These are phyloP conservation scores for Flaveria robusta DNA, from an alignment of 129 eudicot species.

Conservation along the genomic window DNA sequence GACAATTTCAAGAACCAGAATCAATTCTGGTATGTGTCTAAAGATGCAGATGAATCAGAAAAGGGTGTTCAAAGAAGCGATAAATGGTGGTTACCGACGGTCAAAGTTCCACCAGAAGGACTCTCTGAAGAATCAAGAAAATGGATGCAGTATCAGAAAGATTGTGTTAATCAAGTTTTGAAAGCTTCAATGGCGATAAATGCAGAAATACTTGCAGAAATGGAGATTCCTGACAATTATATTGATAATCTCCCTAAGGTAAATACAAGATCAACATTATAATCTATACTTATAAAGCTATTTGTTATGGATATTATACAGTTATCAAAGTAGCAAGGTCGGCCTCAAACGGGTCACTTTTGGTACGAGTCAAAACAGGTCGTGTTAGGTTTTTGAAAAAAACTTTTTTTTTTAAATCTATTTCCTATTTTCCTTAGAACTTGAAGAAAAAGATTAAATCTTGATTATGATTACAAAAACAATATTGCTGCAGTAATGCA, in stretches of 20 bases:
- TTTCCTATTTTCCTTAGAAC: not conserved
- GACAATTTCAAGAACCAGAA: conserved; percentile 65
- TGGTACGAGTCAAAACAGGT: not conserved
- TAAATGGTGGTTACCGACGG: conserved; percentile 87
- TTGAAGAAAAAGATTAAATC: no score
- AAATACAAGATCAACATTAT: not conserved
- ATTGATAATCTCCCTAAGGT: conserved; percentile 70
- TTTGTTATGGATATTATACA: not conserved
- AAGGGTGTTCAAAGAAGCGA: conserved; percentile 64
- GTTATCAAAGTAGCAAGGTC: not conserved
- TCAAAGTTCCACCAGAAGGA: conserved; percentile 74
- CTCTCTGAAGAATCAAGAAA: conserved; percentile 63
- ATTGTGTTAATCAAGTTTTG: conserved; percentile 79
- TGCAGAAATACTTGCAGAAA: conserved; percentile 70
- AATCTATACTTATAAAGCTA: no score
- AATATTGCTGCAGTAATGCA: no score
- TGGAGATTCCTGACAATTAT: conserved; percentile 78
- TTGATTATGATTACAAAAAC: no score
- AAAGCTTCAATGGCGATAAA: conserved; percentile 92
- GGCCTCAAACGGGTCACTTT: not conserved
- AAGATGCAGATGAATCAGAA: conserved; percentile 74
- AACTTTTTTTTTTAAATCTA: no score
- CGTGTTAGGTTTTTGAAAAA: not conserved
- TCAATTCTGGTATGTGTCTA: conserved; percentile 68
- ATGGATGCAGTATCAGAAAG: conserved; percentile 72